Evolutionary conservation across 768 basidiomycete genomes (phyloP), one percentile per base, ranked within the genome.

Genomic region (Phlegmacium glaucopus): DNA sequence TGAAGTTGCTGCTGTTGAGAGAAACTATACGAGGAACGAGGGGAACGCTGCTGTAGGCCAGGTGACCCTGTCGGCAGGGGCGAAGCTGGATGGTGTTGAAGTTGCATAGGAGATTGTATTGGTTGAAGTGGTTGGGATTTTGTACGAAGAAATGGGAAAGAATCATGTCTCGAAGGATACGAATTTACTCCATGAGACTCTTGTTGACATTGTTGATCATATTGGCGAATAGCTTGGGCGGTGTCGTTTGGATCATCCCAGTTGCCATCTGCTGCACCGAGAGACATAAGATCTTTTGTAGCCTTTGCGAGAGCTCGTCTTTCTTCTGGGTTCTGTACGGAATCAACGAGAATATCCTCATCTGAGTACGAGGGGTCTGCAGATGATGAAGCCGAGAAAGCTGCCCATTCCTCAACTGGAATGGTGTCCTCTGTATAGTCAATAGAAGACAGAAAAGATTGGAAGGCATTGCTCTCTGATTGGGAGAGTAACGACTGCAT

Each of bases 241-340:
- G 37, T 52, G 55, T 42, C 56, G 5, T 22, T 22, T 51, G 44
- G 53, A 53, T 25, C 47, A 48, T 43, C 47, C 72, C 69, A 81
- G 6, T 60, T 65, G 22, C 22, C 22, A 22, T 22, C 5, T 11
- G 64, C 72, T 22, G 70, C 54, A 49, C 85, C 85, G 22, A 90
- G 72, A 4, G 85, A 73, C 82, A 92, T 89, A 37, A 92, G 78
- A 63, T 90, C 87, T 64, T 87, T 89, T 0, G 89, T 91, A 0
- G 88, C 88, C 65, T 85, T 86, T 44, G 84, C 69, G 45, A 92
- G 75, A 2, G 82, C 82, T 45, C 86, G 82, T 48, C 72, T 80
- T 49, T 79, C 80, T 47, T 69, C 78, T 44, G 75, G 64, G 9
- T 67, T 61, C 12, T 57, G 48, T 4, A 61, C 52, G 25, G 53